These are phyloP conservation scores for Chenopodium suecicum DNA, from an alignment of 148 eudicot genomes.

Conservation along the genomic window DNA sequence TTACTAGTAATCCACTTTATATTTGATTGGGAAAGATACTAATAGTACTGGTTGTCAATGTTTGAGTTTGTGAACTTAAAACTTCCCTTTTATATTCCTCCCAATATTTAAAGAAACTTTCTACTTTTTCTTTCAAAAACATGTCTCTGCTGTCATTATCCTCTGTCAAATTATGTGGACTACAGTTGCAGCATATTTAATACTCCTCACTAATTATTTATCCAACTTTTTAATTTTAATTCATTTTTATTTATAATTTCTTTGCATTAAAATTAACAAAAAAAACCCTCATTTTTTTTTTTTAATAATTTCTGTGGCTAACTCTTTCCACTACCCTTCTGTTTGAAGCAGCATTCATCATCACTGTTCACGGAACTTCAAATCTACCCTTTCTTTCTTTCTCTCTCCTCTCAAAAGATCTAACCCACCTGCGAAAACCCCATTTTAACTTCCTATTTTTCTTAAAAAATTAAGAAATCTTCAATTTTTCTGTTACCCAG, in stretches of 20 bases:
- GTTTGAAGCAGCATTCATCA: conserved; percentile 13
- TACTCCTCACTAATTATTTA: neutral
- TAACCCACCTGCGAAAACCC: neutral
- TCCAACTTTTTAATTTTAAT: neutral
- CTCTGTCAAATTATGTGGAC: conserved; percentile 25
- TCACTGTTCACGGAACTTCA: conserved; percentile 18
- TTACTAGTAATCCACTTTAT: no score
- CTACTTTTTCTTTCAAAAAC: neutral
- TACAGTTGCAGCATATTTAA: conserved; percentile 28
- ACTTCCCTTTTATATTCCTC: neutral
- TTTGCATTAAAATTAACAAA: neutral
- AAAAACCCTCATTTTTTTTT: neutral
- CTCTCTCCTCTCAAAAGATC: conserved; percentile 20
- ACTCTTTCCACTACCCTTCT: neutral
- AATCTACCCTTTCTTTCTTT: conserved; percentile 10
- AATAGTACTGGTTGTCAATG: neutral
- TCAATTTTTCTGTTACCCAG: neutral
- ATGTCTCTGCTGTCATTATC: conserved; percentile 29
- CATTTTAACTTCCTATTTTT: conserved; percentile 2
- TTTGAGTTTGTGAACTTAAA: neutral
- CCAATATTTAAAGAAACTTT: neutral
- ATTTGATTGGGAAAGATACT: neutral
- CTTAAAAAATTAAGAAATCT: neutral
- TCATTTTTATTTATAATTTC: neutral
- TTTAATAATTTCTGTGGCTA: neutral